Base-by-base conservation (phyloP, 768 basidiomycete genomes). In the Kwoniella botswanensis region DNA sequence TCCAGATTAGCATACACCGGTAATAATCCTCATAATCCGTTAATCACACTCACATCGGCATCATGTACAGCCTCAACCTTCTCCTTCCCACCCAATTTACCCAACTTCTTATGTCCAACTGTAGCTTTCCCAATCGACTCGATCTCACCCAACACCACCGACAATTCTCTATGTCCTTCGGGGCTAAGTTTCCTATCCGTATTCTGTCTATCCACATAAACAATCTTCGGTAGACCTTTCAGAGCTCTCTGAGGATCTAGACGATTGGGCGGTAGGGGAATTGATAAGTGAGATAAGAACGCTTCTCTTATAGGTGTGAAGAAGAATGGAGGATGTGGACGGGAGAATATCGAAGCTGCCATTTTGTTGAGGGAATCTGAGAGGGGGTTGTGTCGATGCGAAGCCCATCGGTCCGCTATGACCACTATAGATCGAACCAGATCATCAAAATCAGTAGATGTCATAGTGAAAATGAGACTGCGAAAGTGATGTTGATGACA, bases 141-240 rank as follows among this genome's bases (percentile, higher is more conserved):
- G 55, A 93, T 84, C 63, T 86, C 87, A 60, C 86, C 64, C 15
- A 84, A 63, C 0, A 76, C 72, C 3, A 63, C 66, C 2, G 92
- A 88, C 52, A 93, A 81, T 15, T 74, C 82, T 0, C 85, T 82
- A 73, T 92, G 90, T 71, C 90, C 88, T 44, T 76, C 81, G 3
- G 71, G 68, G n/a, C 65, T 71, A 43, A 83, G 71, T 67, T 89
- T 81, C 21, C 88, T 83, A 21, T 85, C 65, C 4, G 84, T 86
- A n/a, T 83, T 83, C 82, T 93, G 92, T 42, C 92, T 86, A 67
- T 87, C 88, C 70, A 93, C 88, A 76, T 93, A 93, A 11, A 90
- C 90, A 70, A 93, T 88, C 63, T 73, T 73, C 41, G 74, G 66
- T 46, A 63, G 29, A 3, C 58, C 59, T 17, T 54, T 55, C 7